phyloP scores from a whole-genome alignment of 805 yeast genomes.

The Wickerhamomyces chambardii region DNA sequence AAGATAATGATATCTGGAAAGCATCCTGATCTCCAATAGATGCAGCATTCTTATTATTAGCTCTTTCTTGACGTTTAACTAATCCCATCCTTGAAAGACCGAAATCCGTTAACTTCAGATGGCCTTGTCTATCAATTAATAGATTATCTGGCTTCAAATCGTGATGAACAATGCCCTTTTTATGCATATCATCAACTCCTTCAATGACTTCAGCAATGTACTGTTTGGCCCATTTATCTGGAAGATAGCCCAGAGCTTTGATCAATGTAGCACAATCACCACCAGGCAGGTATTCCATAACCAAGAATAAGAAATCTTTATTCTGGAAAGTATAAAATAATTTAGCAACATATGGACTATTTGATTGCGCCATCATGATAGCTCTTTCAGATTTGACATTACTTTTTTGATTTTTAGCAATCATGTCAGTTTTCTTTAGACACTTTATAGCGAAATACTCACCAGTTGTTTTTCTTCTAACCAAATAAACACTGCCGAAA shows the following conservation, averaged over 20 bases:
- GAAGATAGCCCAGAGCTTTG: constrained; percentile 72
- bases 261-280: constrained; percentile 91
- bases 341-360: constrained; percentile 88
- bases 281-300: constrained; percentile 94
- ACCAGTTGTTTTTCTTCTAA: constrained; percentile 77
- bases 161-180: constrained; percentile 84
- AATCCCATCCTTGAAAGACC: constrained; percentile 89
- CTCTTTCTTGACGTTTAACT: constrained; percentile 61
- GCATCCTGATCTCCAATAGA: constrained; percentile 12
- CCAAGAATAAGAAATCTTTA: constrained; percentile 76
- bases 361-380: constrained; percentile 95
- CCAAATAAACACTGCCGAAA: constrained; percentile 89
- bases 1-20: constrained; percentile 1
- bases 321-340: constrained; percentile 85
- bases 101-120: constrained; percentile 88
- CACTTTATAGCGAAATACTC: constrained; percentile 95
- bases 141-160: constrained; percentile 94
- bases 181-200: constrained; percentile 86
- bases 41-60: constrained; percentile 1
- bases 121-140: constrained; percentile 80
- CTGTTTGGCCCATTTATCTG: constrained; percentile 78
- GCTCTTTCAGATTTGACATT: constrained; percentile 95
- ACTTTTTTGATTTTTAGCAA: constrained; percentile 91
- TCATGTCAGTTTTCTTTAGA: constrained; percentile 88
- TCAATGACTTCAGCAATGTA: constrained; percentile 87